Evolutionary conservation across 2,329 filamentous ascomycete species (phyloP), one percentile per base, ranked within the genome.

Genomic region (Alternaria infectoria): DNA sequence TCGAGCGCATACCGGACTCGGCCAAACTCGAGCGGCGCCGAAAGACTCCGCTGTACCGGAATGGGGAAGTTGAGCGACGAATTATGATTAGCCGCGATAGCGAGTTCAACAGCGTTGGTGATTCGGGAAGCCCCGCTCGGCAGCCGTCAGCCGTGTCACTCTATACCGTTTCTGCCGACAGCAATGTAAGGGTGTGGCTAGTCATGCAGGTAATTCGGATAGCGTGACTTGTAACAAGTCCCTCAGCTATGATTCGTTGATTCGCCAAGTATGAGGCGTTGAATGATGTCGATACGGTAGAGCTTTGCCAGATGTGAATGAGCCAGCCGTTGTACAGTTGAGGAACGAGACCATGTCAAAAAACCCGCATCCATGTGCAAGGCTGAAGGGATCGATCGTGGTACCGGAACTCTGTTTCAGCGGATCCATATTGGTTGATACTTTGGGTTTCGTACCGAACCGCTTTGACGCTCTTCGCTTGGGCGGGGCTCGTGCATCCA

Each of bases 121-220:
- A 60, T 55, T 64, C 68, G 69, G 69, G 66, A 66, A 71, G 69
- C 69, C 66, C 69, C 69, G 69, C 66, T 61, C 61, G 66, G 62
- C 66, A 69, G 61, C 62, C 62, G 66, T 61, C 62, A 69, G 60
- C 63, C 59, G 63, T 63, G 47, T 62, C 54, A 17, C 44, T 54
- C 49, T 62, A 36, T 36, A 30, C 56, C 58, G 19, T 49, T 56
- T 64, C 32, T 28, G 54, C 60, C n/a, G 43, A 26, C 47, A 45
- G 55, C 57, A 19, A 64, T 61, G 52, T 57, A 64, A 69, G 62
- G 60, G 66, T 62, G 50, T 58, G 51, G 28, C 56, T 66, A 69
- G 67, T 65, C 59, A 69, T 70, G 68, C 66, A 63, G 65, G 68
- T 70, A 58, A 70, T 71, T 25, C 44, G 57, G 57, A 64, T 71